Percentiles rank a stretch among this genome's conserved stretches.
phyloP scores from a whole-genome alignment of 441 rosid genomes.

The Omphalea diandra region DNA sequence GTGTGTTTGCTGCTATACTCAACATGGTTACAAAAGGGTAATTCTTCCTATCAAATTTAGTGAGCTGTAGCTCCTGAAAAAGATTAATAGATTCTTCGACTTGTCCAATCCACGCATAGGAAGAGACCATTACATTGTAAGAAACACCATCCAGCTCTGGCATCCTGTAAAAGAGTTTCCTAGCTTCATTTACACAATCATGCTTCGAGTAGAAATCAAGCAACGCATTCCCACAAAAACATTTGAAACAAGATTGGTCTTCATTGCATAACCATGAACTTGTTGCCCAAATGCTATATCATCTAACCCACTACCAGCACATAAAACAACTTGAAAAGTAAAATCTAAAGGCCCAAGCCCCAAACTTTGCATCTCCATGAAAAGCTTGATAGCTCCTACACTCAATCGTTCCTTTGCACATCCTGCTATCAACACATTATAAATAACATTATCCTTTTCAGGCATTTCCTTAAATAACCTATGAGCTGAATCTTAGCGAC shows the following conservation, averaged over 20 bases:
- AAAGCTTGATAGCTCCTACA: slow-evolving; percentile 50
- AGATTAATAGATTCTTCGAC: slow-evolving; percentile 45
- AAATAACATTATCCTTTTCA: slow-evolving; percentile 58
- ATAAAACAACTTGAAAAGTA: slow-evolving; percentile 68
- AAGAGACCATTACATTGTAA: slow-evolving; percentile 71
- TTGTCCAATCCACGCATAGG: slow-evolving; percentile 63
- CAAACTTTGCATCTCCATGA: slow-evolving; percentile 48
- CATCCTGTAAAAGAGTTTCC: slow-evolving; percentile 63
- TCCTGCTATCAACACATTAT: slow-evolving; percentile 58
- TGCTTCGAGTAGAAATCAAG: slow-evolving; percentile 84
- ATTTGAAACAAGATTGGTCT: slow-evolving; percentile 50
- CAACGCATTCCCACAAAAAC: slow-evolving; percentile 82
- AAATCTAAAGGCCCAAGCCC: slow-evolving; percentile 75
- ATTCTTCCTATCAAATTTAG: slow-evolving; percentile 54
- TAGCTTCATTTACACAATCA: slow-evolving; percentile 44
- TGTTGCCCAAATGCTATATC: slow-evolving; percentile 55
- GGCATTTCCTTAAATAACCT: slow-evolving; percentile 50
- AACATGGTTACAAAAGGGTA: slow-evolving; percentile 78
- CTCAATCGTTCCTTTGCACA: slow-evolving; percentile 52
- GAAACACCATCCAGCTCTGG: slow-evolving; percentile 72
- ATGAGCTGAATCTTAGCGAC: slow-evolving; percentile 41
- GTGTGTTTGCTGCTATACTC: slow-evolving; percentile 61
- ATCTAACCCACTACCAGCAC: slow-evolving; percentile 54
- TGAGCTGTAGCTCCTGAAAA: slow-evolving; percentile 47
- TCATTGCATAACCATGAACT: slow-evolving; percentile 55